Base-by-base conservation (phyloP, 805 yeast species). In the Cephaloascus fragrans region DNA sequence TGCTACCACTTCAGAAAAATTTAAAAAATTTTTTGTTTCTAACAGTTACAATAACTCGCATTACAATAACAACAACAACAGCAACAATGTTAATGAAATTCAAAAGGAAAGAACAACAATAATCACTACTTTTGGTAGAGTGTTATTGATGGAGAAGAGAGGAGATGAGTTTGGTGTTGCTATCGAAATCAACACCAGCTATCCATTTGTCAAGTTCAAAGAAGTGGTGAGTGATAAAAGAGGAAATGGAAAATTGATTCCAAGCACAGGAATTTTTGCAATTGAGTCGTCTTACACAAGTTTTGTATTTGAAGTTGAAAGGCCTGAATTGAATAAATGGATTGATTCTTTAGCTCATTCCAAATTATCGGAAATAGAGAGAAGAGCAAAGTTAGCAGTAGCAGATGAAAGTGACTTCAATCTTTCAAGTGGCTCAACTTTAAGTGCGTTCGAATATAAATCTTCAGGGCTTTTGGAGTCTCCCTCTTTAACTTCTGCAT, bases 91-190 rank as follows among this genome's bases (percentile, higher is more conserved):
- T 23, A 6, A 23, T 23, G 73, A 67, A 4, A 67, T 61, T 35
- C 61, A 62, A 38, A 55, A 64, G 40, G 62, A 66, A 8, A 69
- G 84, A 44, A 69, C 80, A 1, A 47, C 80, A 42, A 46, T 82
- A 12, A 60, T 80, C 0, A 83, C 89, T 2, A 65, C 76, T 1
- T 69, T 69, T 50, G 90, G 88, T 1, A 62, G 89, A 36, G 76
- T 73, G 1, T 55, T 83, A 42, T 50, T 82, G 1, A 75, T 83
- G 43, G 57, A 61, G 46, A 57, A 69, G 26, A 62, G 57, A 33
- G 57, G 61, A 17, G 62, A 59, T 5, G 65, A 63, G 28, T 66
- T 71, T 48, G 72, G 71, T 41, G 50, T 80, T 34, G 61, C 69
- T 15, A 62, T 70, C 15, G 87, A 80, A 41, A 65, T 83, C 28